Base-by-base conservation (phyloP, 108 stramenopile species). In the Nitzschia sp. region DNA sequence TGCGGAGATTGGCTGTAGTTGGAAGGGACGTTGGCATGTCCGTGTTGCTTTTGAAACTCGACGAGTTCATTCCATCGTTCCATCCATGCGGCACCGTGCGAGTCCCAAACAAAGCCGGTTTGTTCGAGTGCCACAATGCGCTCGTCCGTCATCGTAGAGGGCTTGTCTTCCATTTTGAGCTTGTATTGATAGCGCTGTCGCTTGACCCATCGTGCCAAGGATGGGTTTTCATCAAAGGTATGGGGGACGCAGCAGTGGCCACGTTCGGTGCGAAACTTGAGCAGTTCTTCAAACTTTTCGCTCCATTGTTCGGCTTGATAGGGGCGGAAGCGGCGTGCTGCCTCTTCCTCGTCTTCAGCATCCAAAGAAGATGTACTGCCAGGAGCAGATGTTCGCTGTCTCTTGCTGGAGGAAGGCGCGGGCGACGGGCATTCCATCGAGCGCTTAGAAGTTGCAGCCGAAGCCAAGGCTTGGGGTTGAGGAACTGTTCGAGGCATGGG, bases 131-230 rank as follows among this genome's bases (percentile, higher is more conserved):
- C 47, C 16, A 47, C 56, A 21, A 85, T 31, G 6, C 85, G 73
- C 45, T 87, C 85, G 21, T 57, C 48, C 0, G 80, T 80, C 66
- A 87, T 81, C 17, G 73, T 76, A 29, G 64, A 66, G 15, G 69
- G 57, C 33, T 71, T 68, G 9, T 65, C 55, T 13, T 80, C 80
- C 2, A 46, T 36, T 61, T 67, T 66, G 19, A 80, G 72, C 41
- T 75, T 74, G 76, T 81, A 81, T 47, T 85, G 84, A 15, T 66
- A 44, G 0, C 79, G 79, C 38, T 80, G 79, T 2, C 75, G 69
- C 33, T 72, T 67, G 23, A 84, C 79, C 83, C 83, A 84, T 33
- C 66, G 66, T 13, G 66, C 66, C 9, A 68, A 33, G 36, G 25
- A 26, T 26, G 66, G 66, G 25, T 68, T 68, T 54, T 68, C 53